These are phyloP conservation scores for Debaryomyces nepalensis DNA, from an alignment of 1,139 yeast species.

Conservation along the genomic window DNA sequence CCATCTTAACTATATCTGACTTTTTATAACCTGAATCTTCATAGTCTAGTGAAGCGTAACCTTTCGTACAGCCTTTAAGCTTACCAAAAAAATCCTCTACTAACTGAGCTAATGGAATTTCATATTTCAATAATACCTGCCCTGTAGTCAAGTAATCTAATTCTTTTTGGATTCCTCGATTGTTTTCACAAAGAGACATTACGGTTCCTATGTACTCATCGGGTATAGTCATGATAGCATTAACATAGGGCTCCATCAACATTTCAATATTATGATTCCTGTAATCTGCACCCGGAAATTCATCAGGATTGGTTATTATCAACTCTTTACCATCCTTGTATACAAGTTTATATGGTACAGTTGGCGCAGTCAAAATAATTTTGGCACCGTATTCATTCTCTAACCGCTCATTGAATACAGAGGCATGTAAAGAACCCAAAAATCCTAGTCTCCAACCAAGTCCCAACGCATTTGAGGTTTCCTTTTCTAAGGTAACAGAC, in stretches of 20 bases:
- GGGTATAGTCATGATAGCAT: constrained; percentile 90
- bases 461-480: constrained; percentile 92
- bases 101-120: constrained; percentile 82
- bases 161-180: constrained; percentile 83
- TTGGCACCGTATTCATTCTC: constrained; percentile 95
- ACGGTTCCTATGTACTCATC: constrained; percentile 86
- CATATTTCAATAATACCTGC: constrained; percentile 79
- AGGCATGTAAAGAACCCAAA: constrained; percentile 91
- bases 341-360: constrained; percentile 85
- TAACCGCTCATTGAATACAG: constrained; percentile 88
- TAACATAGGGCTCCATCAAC: constrained; percentile 87
- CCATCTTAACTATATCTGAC: constrained; percentile 85
- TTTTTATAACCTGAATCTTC: constrained; percentile 88
- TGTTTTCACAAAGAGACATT: constrained; percentile 81
- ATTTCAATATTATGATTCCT: constrained; percentile 54
- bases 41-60: constrained; percentile 93
- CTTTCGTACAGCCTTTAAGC: constrained; percentile 85
- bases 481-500: constrained; percentile 86
- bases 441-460: constrained; percentile 98
- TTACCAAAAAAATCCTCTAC: constrained; percentile 96
- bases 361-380: constrained; percentile 91
- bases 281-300: constrained; percentile 70
- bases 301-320: constrained; percentile 85
- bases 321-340: constrained; percentile 66
- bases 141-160: constrained; percentile 79